A percentile compares a stretch with the other conserved stretches of the same genome.
Conservation (phyloP, 2,329 filamentous ascomycete species). For the Colletotrichum coccodes region DNA sequence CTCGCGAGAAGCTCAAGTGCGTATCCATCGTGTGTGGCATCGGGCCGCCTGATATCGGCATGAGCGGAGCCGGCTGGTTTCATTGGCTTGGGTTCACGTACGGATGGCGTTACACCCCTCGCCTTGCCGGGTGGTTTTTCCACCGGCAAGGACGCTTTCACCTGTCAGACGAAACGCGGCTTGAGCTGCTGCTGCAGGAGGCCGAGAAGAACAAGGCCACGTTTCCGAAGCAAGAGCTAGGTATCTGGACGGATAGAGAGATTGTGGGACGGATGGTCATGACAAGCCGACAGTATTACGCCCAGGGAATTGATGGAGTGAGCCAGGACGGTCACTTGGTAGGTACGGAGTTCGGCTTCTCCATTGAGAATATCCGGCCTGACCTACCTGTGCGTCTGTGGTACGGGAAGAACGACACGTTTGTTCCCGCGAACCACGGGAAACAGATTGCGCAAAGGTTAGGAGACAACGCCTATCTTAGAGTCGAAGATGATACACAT, state of each 20-base stretch:
- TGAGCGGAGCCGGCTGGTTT: constrained; percentile 30
- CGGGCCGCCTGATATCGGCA: constrained; percentile 36
- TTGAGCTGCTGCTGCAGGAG: constrained; percentile 7
- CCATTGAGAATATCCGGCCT: constrained; percentile 20
- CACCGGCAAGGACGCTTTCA: constrained; percentile 3
- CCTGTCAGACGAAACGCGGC: constrained; percentile 17
- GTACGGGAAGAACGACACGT: constrained; percentile 26
- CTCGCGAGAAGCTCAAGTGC: constrained; percentile 26
- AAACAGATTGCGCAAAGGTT: constrained; percentile 25
- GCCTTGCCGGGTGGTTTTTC: constrained; percentile 25
- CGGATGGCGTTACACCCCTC: constrained; percentile 29
- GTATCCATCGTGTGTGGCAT: constrained; percentile 36
- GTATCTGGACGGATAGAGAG: constrained; percentile 16
- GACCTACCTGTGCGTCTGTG: constrained; percentile 23
- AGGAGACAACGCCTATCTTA: constrained; percentile 3
- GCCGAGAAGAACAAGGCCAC: constrained; percentile 18
- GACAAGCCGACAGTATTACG: constrained; percentile 22
- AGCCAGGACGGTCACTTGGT: constrained; percentile 19
- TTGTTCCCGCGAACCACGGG: constrained; percentile 27
- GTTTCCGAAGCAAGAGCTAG: constrained; percentile 3
- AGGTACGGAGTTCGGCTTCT: constrained; percentile 27
- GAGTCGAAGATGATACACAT: constrained; percentile 31
- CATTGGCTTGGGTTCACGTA: constrained; percentile 32
- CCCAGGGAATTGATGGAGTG: constrained; percentile 26
- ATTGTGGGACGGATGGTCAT: constrained; percentile 21